Percentiles rank a stretch among this genome's conserved stretches.
phyloP scores from a whole-genome alignment of 1,284 basidiomycete genomes.

The Peniophora sp. region DNA sequence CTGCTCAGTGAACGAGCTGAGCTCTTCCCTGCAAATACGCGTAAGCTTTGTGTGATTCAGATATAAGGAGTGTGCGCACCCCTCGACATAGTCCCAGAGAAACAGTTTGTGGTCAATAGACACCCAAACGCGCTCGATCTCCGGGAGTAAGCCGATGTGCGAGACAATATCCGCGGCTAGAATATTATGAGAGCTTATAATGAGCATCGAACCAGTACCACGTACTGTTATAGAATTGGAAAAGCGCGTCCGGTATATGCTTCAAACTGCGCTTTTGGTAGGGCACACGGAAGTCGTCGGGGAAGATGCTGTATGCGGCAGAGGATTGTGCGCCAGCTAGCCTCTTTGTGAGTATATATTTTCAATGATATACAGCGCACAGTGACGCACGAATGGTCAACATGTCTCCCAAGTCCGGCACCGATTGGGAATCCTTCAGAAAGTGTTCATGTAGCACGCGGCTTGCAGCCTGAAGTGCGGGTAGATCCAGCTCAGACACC shows the following conservation, averaged over 20 bases:
- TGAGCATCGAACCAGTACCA: slow-evolving; percentile 7
- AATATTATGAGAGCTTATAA: slow-evolving; percentile 12
- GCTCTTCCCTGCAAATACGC: too few species aligned
- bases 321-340: slow-evolving; percentile 62
- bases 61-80: slow-evolving; percentile 33
- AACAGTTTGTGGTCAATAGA: slow-evolving; percentile 92
- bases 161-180: slow-evolving; percentile 53
- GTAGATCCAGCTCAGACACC: slow-evolving; percentile 44
- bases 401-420: slow-evolving; percentile 68
- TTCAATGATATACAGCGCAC: slow-evolving; percentile 5
- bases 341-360: not conserved
- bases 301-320: slow-evolving; percentile 67
- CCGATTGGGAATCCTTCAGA: slow-evolving; percentile 59
- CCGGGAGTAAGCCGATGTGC: slow-evolving; percentile 85
- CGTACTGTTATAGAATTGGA: slow-evolving; percentile 76
- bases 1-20: slow-evolving; percentile 86
- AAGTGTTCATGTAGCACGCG: slow-evolving; percentile 60
- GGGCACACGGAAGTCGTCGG: slow-evolving; percentile 72
- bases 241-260: slow-evolving; percentile 76
- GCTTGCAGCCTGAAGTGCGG: slow-evolving; percentile 57
- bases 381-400: slow-evolving; percentile 41
- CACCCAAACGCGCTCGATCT: slow-evolving; percentile 94
- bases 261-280: slow-evolving; percentile 74
- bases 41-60: slow-evolving; percentile 29
- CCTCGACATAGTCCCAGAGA: slow-evolving; percentile 94